Base-by-base conservation (phyloP, 257 asterid species). In the Scutellaria galericulata region DNA sequence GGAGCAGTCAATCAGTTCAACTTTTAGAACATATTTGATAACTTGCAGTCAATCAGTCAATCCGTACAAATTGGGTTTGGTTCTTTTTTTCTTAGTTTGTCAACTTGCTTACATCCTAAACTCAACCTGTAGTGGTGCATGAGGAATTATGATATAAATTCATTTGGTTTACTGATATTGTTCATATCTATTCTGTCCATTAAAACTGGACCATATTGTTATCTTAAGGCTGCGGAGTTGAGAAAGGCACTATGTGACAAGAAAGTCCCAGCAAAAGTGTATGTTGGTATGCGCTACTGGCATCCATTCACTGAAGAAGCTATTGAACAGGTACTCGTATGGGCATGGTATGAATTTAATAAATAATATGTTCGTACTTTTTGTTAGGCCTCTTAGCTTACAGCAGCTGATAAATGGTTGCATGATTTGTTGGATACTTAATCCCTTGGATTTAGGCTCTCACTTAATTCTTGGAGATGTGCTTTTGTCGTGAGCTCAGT, bases 271-370 rank as follows among this genome's bases (percentile, higher is more conserved):
- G 99, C 97, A 64, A 88, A 90, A 76, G 98, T 95, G 78, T 95
- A 92, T 66, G 98, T 92, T 59, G 99, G 98, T 39, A 95, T 95
- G 99, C 97, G 97, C 56, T 92, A 95, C 83, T 95, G 98, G 99
- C 99, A 95, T 83, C 99, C 99, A 67, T 95, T 92, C 83, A 95
- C 97, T 20, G 98, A 95, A 81, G 99, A 95, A 83, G 98, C 99
- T 80, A 95, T 95, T 81, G 96, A 88, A 65, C 90, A 83, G 96
- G 98, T 95, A 82, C 40, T 37, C 63, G 57, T 64, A 42, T 71
- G 70, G 18, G 22, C 64, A 50, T 56, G 58, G 58, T 60, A 64
- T 70, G 44, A 27, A 42, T 31, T 62, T 20, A 56, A 31, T 52
- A n/a, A n/a, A 41, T 62, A n/a, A 70, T 66, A 68, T 18, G 5